A percentile compares a stretch with the other conserved stretches of the same genome.
phyloP scores from a whole-genome alignment of 202 grass and related monocot species.

The Carex arenaria region DNA sequence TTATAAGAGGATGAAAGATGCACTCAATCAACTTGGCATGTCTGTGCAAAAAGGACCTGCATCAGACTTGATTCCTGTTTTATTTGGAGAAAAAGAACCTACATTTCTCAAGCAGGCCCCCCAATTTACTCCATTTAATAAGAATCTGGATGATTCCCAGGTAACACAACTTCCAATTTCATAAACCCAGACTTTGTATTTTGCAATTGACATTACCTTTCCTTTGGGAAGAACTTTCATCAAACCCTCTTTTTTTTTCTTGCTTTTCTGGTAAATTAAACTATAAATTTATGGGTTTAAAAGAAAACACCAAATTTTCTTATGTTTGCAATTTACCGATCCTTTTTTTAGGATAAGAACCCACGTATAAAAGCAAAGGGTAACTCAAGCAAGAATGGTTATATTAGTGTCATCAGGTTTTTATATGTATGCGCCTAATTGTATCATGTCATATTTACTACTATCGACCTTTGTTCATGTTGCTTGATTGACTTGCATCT shows the following conservation, averaged over 20 bases:
- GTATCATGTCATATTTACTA: neutral
- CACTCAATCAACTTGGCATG: slow-evolving; percentile 82
- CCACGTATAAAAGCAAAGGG: neutral
- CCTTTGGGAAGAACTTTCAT: neutral
- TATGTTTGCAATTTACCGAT: neutral
- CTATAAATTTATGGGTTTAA: neutral
- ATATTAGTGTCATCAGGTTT: neutral
- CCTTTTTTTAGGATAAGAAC: neutral
- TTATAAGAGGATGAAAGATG: slow-evolving; percentile 94
- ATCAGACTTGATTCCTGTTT: slow-evolving; percentile 77
- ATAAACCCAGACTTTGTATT: neutral
- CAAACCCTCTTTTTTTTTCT: neutral
- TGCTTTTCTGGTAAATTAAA: neutral
- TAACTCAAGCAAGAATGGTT: neutral
- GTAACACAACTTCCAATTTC: slow-evolving; percentile 24
- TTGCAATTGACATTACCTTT: neutral
- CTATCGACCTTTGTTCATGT: neutral
- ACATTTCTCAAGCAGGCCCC: slow-evolving; percentile 44
- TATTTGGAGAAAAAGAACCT: slow-evolving; percentile 83
- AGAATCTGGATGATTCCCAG: slow-evolving; percentile 94
- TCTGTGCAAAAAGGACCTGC: slow-evolving; percentile 68
- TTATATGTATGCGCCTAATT: neutral
- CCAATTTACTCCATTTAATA: slow-evolving; percentile 90
- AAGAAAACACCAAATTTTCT: neutral
- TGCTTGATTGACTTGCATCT: neutral